Percentiles rank a stretch among this genome's conserved stretches.
These are phyloP conservation scores for Nicotiana tomentosiformis DNA, from an alignment of 257 asterid genomes.

Conservation along the genomic window DNA sequence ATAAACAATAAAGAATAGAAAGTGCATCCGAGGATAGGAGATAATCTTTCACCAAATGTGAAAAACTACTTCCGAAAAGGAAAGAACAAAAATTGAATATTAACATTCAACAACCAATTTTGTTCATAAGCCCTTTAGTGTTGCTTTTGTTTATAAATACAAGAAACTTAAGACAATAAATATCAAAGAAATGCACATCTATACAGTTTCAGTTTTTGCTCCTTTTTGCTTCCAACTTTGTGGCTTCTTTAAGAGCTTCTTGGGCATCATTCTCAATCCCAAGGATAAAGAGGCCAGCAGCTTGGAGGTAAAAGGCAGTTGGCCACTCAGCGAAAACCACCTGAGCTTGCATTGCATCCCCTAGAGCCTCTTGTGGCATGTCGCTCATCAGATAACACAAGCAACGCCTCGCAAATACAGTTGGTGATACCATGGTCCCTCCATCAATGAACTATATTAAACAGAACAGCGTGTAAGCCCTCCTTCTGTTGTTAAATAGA, in stretches of 20 bases:
- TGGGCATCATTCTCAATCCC: constrained; percentile 45
- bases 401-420: constrained; percentile 72
- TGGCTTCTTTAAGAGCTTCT: constrained; percentile 40
- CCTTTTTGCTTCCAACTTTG: constrained; percentile 32
- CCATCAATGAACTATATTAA: constrained; percentile 69
- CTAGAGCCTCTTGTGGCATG: constrained; percentile 33
- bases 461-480: neutral
- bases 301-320: constrained; percentile 42
- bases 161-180: constrained; percentile 4
- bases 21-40: neutral
- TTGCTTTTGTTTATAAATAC: constrained; percentile 15
- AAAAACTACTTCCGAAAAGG: neutral
- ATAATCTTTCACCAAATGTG: neutral
- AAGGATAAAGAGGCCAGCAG: constrained; percentile 34
- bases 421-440: constrained; percentile 86
- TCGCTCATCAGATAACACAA: constrained; percentile 37
- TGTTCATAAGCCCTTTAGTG: neutral
- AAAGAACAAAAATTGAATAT: constrained; percentile 8
- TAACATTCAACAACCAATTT: constrained; percentile 10
- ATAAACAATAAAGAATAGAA: neutral
- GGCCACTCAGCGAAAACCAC: constrained; percentile 41
- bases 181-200: constrained; percentile 7
- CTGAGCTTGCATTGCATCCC: constrained; percentile 44
- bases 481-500: neutral
- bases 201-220: constrained; percentile 24